Percentiles rank a stretch among this genome's conserved stretches.
These are phyloP conservation scores for Kockovaella imperatae DNA, from an alignment of 768 basidiomycete species.

Conservation along the genomic window DNA sequence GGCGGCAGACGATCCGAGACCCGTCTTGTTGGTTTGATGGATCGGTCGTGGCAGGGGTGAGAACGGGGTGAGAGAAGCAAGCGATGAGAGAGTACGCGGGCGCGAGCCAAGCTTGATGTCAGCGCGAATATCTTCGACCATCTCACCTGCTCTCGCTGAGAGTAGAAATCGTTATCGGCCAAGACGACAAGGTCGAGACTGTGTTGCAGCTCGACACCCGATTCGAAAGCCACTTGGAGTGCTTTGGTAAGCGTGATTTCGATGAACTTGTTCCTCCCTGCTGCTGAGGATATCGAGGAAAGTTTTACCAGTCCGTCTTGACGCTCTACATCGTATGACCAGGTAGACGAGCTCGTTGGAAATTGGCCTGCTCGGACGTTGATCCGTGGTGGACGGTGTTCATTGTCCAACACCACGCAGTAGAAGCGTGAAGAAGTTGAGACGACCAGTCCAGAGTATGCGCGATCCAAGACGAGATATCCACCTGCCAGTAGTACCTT, in stretches of 20 bases:
- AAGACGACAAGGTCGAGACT: constrained; percentile 67
- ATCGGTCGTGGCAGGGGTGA: constrained; percentile 60
- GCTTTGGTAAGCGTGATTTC: constrained; percentile 77
- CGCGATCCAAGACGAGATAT: constrained; percentile 87
- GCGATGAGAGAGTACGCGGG: constrained; percentile 46
- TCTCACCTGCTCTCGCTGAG: constrained; percentile 77
- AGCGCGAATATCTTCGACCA: constrained; percentile 11
- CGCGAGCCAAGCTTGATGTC: not conserved
- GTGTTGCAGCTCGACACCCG: constrained; percentile 44
- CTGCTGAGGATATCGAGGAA: not conserved
- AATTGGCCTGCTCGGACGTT: constrained; percentile 87
- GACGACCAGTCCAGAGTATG: constrained; percentile 76
- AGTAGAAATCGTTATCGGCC: constrained; percentile 97
- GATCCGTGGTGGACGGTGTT: constrained; percentile 44
- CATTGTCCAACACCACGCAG: constrained; percentile 45
- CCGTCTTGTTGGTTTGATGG: constrained; percentile 89
- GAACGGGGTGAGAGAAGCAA: constrained; percentile 69
- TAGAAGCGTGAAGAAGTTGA: constrained; percentile 94
- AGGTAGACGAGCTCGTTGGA: constrained; percentile 54
- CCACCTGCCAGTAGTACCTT: constrained; percentile 94
- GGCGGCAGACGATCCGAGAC: constrained; percentile 92
- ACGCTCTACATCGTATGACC: constrained; percentile 53
- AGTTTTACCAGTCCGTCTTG: not conserved
- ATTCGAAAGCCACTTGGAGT: constrained; percentile 53
- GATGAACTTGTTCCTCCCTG: constrained; percentile 72